Percentiles rank a stretch among this genome's conserved stretches.
Evolutionary conservation across 2,329 filamentous ascomycete genomes (phyloP).

Genomic region (Trichoderma koningiopsis): DNA sequence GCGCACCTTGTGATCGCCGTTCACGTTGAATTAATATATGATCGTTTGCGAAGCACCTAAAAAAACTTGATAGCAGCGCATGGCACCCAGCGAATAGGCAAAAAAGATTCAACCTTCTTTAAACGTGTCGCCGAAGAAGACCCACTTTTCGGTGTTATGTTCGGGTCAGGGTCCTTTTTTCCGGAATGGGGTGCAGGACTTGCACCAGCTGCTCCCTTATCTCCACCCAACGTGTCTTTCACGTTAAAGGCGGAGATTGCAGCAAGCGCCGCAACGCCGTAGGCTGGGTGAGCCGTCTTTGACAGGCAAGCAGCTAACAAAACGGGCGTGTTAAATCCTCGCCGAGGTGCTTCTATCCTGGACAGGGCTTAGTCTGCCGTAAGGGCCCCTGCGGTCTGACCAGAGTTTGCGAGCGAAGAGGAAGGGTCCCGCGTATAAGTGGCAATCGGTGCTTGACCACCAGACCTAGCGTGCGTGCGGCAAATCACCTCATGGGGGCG

Average conservation of each 20-base stretch:
- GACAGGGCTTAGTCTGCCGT: not conserved
- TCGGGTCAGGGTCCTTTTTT: constrained; percentile 1
- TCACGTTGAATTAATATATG: not conserved
- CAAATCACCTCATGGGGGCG: constrained; percentile 21
- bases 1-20: not conserved
- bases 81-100: not conserved
- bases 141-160: constrained; percentile 4
- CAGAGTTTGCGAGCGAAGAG: not conserved
- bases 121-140: not conserved
- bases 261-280: not conserved
- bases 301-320: not conserved
- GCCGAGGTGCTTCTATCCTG: not conserved
- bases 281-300: not conserved
- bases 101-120: not conserved
- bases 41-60: not conserved
- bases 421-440: not conserved
- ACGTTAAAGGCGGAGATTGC: constrained; percentile 13
- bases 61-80: not conserved
- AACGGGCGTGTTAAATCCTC: not conserved
- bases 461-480: not conserved
- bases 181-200: constrained; percentile 2
- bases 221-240: constrained; percentile 1
- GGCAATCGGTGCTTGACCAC: not conserved
- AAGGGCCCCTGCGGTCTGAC: constrained; percentile 8
- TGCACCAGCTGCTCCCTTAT: not conserved